Base-by-base conservation (phyloP, 768 basidiomycete genomes). In the Calocera viscosa region DNA sequence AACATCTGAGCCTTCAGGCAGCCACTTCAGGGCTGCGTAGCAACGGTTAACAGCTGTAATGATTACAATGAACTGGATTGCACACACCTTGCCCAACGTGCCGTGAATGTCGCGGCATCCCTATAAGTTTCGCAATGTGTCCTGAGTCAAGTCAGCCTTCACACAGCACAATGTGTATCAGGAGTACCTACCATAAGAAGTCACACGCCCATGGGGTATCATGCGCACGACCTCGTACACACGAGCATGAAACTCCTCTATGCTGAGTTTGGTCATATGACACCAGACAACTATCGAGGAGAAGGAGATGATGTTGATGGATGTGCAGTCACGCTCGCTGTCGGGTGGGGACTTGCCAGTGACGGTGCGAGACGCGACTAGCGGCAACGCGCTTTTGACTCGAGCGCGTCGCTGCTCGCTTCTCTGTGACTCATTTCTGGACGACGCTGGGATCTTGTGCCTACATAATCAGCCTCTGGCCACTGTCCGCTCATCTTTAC, bases 11-110 rank as follows among this genome's bases (percentile, higher is more conserved):
- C 81, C 80, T 0, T 83, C 81, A 0, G 84, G 82, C 2, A 91
- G 75, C 70, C 86, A 88, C 72, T 91, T 91, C 63, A 93, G 80
- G n/a, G 90, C 90, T 92, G 68, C 2, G 16, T 10, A 3, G 34
- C 26, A 1, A 10, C 24, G 40, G 24, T 65, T 49, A 22, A 30
- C 63, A 30, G n/a, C 2, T 40, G 41, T 17, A 22, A 10, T 26
- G 16, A 64, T 34, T 7, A 8, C 19, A 40, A 19, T 0, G 67
- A 35, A 17, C 14, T 14, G 17, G 12, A 32, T 33, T 12, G 17
- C 30, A 17, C 77, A 65, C 68, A 88, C 90, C 90, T 80, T 90
- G 88, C 2, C 90, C 90, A 30, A 92, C 90, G 70, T 89, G 89
- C 60, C 90, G 81, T 2, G 90, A 84, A 75, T 92, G 83, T 28